Base-by-base conservation (phyloP, 306 rosid genomes). In the Gastrolobium villosum region DNA sequence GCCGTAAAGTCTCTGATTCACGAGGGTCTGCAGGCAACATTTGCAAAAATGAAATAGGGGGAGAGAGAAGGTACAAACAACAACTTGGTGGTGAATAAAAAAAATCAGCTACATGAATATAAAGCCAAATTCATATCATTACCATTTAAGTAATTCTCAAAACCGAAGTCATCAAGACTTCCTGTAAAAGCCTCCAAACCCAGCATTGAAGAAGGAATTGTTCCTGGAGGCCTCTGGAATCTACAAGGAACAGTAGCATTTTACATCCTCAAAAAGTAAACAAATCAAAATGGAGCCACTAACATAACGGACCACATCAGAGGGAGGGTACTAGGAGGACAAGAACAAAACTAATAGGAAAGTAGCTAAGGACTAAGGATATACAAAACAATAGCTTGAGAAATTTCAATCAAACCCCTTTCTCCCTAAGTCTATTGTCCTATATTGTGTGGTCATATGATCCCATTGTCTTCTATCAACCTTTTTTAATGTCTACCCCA, bases 141-240 rank as follows among this genome's bases (percentile, higher is more conserved):
- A 20, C 98, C 98, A 72, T 89, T 93, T 34, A 93, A 86, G 79
- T 84, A 93, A 81, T 93, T 97, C 78, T 86, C 96, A 75, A 89
- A 88, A 75, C 93, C 90, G 59, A 93, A 89, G 82, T 84, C 83
- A 75, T 88, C 90, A 74, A 93, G 81, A 61, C 77, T 83, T 84
- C 98, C 98, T 0, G 91, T 91, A 43, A 89, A 30, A 61, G 93
- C 86, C 82, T 93, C 98, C 78, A 93, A 88, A 68, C 98, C 98
- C 65, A 93, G 83, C 97, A 91, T 93, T 57, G 98, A 93, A 56
- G 98, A 93, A 48, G 91, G 87, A 65, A 93, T 91, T 71, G 87
- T 70, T 10, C 94, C 96, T 32, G 90, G 84, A 81, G 97, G 97
- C 83, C 98, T 85, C 82, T 89, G 98, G 84, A 81, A 81, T 77